Evolutionary conservation across 1,284 basidiomycete species (phyloP), one percentile per base, ranked within the genome.

Genomic region (Boletellus deceptivus): DNA sequence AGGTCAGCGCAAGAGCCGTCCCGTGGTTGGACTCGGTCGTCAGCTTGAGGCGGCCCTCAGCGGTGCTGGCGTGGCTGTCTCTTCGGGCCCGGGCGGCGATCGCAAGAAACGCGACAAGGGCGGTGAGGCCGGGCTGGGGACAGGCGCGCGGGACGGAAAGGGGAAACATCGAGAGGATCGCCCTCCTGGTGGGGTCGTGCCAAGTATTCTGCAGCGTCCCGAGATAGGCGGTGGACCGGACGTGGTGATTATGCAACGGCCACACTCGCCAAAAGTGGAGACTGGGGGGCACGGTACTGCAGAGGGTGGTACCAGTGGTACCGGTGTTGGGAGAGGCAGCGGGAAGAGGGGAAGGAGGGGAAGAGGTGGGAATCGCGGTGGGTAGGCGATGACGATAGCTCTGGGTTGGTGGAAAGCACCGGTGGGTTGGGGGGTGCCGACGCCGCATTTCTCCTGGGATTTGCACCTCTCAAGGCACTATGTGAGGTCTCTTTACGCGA

Each of bases 21-120:
- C 83, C 3, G 70, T 82, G 20, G 67, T 86, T 25, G 80, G 81
- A 1, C 57, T 83, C 11, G 82, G 74, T 1, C 74, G 84, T 20
- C 81, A 84, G 43, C 82, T 86, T 50, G 83, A 85, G 58, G 83
- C 79, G 0, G 84, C 84, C 2, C 67, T 86, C 33, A 84, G 64
- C 51, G 78, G 81, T 3, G 79, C 76, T 0, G 80, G 79, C 3
- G 75, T 79, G 0, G 55, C 38, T 0, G 54, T 67, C 1, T 44
- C 50, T 16, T 60, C 59, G 55, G 66, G 34, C 13, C n/a, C 46
- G 0, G 31, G 41, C 20, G 36, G 53, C n/a, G 67, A 72, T 18
- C 67, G 70, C 33, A 72, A 67, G 59, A 65, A 61, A 45, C 68
- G 66, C 56, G 55, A 71, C 35, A 64, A 50, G 45, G 63, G 49